Conservation (phyloP, 768 basidiomycete genomes). For the Pulveroboletus sp. region DNA sequence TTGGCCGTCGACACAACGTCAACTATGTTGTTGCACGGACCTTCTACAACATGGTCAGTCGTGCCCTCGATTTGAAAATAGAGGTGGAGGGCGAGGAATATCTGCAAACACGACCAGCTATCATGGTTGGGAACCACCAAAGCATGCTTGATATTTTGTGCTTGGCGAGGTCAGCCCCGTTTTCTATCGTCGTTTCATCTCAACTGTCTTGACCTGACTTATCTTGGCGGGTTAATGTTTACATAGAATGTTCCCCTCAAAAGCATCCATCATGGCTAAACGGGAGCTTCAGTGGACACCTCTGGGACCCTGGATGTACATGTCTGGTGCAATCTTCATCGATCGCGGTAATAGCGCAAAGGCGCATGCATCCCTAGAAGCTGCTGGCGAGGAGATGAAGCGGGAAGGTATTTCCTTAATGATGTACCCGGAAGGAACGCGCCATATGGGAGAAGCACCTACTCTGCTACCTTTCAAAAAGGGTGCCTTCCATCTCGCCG, state of each 20-base stretch:
- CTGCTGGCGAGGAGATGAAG: slow-evolving; percentile 80
- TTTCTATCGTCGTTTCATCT: slow-evolving; percentile 15
- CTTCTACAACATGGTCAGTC: slow-evolving; percentile 70
- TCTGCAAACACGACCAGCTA: slow-evolving; percentile 62
- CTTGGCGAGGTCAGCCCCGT: slow-evolving; percentile 61
- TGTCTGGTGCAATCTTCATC: slow-evolving; percentile 89
- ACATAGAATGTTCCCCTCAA: slow-evolving; percentile 72
- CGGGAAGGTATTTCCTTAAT: slow-evolving; percentile 67
- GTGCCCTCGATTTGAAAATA: slow-evolving; percentile 60
- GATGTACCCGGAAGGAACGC: slow-evolving; percentile 97
- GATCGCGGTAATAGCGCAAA: slow-evolving; percentile 75
- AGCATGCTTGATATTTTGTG: slow-evolving; percentile 86
- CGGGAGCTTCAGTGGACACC: slow-evolving; percentile 82
- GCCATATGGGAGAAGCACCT: slow-evolving; percentile 61
- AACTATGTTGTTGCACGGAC: slow-evolving; percentile 79
- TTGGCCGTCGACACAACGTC: slow-evolving; percentile 71
- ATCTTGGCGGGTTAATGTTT: slow-evolving; percentile 4
- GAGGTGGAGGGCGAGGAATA: slow-evolving; percentile 86
- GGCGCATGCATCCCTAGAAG: slow-evolving; percentile 71
- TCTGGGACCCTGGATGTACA: slow-evolving; percentile 85
- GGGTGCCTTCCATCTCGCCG: slow-evolving; percentile 94
- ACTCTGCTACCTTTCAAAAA: slow-evolving; percentile 90
- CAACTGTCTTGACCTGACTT: slow-evolving; percentile 3
- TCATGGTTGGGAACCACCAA: slow-evolving; percentile 89
- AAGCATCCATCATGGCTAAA: slow-evolving; percentile 89